Evolutionary conservation across 2,329 filamentous ascomycete genomes (phyloP).

Genomic region (Pseudopithomyces maydicus): DNA sequence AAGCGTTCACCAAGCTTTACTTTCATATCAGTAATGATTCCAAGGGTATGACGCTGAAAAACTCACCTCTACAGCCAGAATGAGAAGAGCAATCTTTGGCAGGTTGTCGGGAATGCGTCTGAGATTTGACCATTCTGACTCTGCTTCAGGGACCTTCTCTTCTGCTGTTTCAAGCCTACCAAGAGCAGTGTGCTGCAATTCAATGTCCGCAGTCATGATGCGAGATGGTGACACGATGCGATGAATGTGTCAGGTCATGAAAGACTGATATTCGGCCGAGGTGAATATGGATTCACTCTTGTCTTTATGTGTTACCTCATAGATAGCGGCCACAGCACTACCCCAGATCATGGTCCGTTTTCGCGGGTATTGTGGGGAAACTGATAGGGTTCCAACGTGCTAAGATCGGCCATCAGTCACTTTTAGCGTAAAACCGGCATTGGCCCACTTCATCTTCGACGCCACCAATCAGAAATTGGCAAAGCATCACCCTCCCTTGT

Average conservation of each 20-base stretch:
- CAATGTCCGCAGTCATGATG: neutral
- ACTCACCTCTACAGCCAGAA: constrained; percentile 16
- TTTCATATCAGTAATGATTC: neutral
- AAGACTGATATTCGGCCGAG: too few relatives aligned
- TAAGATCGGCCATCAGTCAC: constrained; percentile 5
- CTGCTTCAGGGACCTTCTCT: neutral
- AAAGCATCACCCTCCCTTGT: too few relatives aligned
- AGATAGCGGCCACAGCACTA: neutral
- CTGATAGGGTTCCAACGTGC: constrained; percentile 8
- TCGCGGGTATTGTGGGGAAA: neutral
- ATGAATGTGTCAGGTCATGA: too few relatives aligned
- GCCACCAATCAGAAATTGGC: neutral
- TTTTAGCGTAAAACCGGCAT: neutral
- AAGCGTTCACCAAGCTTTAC: constrained; percentile 17
- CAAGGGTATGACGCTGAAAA: neutral
- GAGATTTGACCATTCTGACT: constrained; percentile 9
- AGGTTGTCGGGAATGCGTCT: constrained; percentile 13
- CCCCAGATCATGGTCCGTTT: neutral
- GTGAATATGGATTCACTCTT: too few relatives aligned
- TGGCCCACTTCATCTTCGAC: constrained; percentile 2
- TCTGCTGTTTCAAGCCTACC: constrained; percentile 8
- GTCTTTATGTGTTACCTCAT: neutral
- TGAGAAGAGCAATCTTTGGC: constrained; percentile 15
- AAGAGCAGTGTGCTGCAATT: neutral
- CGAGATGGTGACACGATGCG: too few relatives aligned